These are phyloP conservation scores for Quercus suber DNA, from an alignment of 306 rosid species.

Conservation along the genomic window DNA sequence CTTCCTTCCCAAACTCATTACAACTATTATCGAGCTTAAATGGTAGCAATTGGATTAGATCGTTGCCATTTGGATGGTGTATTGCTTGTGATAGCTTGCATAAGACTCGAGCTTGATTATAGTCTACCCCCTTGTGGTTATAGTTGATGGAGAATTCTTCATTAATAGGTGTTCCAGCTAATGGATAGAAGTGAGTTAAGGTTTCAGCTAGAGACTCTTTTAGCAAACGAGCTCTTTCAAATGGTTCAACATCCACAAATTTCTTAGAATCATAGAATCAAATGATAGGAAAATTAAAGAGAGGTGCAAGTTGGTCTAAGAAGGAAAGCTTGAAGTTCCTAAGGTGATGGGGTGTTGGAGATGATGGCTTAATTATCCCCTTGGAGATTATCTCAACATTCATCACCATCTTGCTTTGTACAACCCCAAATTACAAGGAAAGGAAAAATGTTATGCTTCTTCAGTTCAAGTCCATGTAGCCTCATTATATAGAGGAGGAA, in stretches of 20 bases:
- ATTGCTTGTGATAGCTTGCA: background rate
- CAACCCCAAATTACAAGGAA: no score
- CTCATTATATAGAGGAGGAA: no score
- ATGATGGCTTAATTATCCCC: slow-evolving; percentile 14
- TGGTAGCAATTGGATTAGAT: slow-evolving; percentile 6
- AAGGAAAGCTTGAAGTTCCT: slow-evolving; percentile 18
- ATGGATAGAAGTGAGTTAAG: slow-evolving; percentile 22
- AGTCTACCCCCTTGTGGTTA: slow-evolving; percentile 19
- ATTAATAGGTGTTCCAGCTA: slow-evolving; percentile 15
- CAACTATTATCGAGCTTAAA: background rate
- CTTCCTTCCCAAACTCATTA: background rate
- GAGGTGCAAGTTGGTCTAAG: slow-evolving; percentile 24
- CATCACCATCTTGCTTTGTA: background rate
- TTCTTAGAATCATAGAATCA: slow-evolving; percentile 3
- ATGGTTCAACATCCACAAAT: no score
- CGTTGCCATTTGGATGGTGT: background rate
- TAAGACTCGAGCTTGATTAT: background rate
- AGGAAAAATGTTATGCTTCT: no score
- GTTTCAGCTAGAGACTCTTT: slow-evolving; percentile 15
- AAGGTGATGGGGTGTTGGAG: slow-evolving; percentile 24
- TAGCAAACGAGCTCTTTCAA: background rate
- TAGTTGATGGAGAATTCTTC: slow-evolving; percentile 9
- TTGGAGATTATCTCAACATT: background rate
- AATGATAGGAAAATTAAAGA: slow-evolving; percentile 1
- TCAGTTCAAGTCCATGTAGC: no score